Evolutionary conservation across 805 yeast genomes (phyloP), one percentile per base, ranked within the genome.

Genomic region (Candida khao-thaluensis): DNA sequence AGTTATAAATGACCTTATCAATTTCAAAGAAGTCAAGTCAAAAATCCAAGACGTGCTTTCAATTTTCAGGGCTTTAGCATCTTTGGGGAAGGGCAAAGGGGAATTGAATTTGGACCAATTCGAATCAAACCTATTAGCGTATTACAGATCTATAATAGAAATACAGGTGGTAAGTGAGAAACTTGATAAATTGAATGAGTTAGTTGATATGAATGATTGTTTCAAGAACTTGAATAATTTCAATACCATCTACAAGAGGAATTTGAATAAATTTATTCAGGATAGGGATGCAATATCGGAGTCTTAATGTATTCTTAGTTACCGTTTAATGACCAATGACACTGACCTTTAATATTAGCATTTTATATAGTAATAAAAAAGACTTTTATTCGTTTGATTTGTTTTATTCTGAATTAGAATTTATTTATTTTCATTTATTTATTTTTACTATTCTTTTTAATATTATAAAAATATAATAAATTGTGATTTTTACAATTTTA

Each of bases 221-320:
- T 81, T 83, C 51, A 69, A 71, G 47, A 74, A 72, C 14, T 54
- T 82, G 33, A 59, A 70, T 2, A 65, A 68, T 20, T 83, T 81
- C 53, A 65, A 74, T 38, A 63, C 74, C 1, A 53, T 63, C 1
- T 83, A 78, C 50, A 54, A 63, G n/a, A 66, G 62, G 16, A 81
- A 81, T 53, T 67, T 69, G 1, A 58, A 25, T 17, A 51, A 46
- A 30, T 44, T 55, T 21, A 35, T 23, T 7, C n/a, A 16, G 32
- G 47, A 49, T 7, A 33, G 29, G 16, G 36, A 33, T 9, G 8
- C 21, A 7, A n/a, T n/a, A n/a, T n/a, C n/a, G n/a, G n/a, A n/a
- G n/a, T n/a, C n/a, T n/a, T n/a, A n/a, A n/a, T n/a, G n/a, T n/a
- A n/a, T n/a, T n/a, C n/a, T n/a, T n/a, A n/a, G n/a, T n/a, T n/a